Evolutionary conservation across 495 filamentous ascomycete species (phyloP).

Genomic region (Daldinia concentrica): DNA sequence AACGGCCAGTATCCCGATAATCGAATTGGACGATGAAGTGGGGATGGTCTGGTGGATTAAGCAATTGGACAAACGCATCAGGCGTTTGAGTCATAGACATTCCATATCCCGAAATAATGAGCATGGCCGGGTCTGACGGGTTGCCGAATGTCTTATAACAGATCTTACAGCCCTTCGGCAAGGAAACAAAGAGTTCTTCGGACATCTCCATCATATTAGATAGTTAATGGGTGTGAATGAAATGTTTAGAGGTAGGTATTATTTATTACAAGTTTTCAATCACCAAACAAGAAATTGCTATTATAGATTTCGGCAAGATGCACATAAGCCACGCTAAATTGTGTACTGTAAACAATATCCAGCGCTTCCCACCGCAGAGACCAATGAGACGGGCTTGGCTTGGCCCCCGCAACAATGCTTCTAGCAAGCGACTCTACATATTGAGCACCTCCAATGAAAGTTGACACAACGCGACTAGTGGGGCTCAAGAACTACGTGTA

Average conservation of each 20-base stretch:
- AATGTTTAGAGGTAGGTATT: neutral
- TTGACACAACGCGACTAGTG: neutral
- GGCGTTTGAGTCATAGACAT: neutral
- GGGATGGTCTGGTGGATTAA: neutral
- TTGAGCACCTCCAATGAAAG: neutral
- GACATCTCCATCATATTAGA: neutral
- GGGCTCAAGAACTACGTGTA: no score
- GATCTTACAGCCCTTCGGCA: neutral
- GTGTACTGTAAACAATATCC: neutral
- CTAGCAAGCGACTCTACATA: neutral
- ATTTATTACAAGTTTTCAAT: neutral
- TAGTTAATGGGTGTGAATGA: neutral
- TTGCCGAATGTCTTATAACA: neutral
- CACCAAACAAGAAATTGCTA: neutral
- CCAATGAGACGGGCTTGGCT: neutral
- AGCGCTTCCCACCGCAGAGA: neutral
- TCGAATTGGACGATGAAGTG: neutral
- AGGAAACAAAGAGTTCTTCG: neutral
- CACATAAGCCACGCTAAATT: neutral
- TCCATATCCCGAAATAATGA: neutral
- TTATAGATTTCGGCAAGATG: neutral
- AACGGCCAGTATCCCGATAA: neutral
- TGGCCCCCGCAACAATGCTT: neutral
- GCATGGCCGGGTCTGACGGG: neutral
- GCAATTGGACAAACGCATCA: neutral